A percentile compares a stretch with the other conserved stretches of the same genome.
phyloP scores from a whole-genome alignment of 139 green algal genomes.

The Astrephomene gubernaculifera region DNA sequence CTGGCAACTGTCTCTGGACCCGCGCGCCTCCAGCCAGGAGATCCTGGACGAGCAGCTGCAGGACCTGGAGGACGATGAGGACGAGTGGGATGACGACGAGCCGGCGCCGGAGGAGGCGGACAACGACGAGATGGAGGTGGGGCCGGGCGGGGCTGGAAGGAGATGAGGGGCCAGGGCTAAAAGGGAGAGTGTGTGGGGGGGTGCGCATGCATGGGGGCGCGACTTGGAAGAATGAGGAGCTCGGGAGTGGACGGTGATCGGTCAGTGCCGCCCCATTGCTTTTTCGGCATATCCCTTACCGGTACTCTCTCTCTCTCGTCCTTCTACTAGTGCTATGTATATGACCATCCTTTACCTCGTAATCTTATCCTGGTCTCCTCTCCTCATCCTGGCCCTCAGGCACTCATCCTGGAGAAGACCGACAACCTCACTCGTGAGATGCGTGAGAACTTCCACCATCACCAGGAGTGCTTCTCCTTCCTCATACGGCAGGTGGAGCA shows the following conservation, averaged over 20 bases:
- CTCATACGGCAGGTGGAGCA: not conserved
- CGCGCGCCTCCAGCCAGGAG: not conserved
- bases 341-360: too few species aligned
- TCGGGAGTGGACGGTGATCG: too few species aligned
- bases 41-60: slow-evolving; percentile 23
- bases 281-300: too few species aligned
- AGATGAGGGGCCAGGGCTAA: too few species aligned
- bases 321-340: too few species aligned
- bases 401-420: slow-evolving; percentile 2
- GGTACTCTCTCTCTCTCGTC: too few species aligned
- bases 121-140: slow-evolving; percentile 22
- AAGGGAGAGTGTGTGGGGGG: too few species aligned
- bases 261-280: too few species aligned
- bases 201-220: too few species aligned
- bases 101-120: not conserved
- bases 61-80: slow-evolving; percentile 43
- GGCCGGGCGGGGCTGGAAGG: too few species aligned
- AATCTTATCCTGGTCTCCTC: not conserved
- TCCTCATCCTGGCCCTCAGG: not conserved
- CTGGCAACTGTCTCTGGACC: slow-evolving; percentile 22
- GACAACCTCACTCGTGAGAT: not conserved
- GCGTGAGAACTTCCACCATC: not conserved
- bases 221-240: too few species aligned
- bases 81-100: slow-evolving; percentile 43
- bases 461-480: not conserved